These are phyloP conservation scores for Candida awuae DNA, from an alignment of 805 yeast species.

Conservation along the genomic window DNA sequence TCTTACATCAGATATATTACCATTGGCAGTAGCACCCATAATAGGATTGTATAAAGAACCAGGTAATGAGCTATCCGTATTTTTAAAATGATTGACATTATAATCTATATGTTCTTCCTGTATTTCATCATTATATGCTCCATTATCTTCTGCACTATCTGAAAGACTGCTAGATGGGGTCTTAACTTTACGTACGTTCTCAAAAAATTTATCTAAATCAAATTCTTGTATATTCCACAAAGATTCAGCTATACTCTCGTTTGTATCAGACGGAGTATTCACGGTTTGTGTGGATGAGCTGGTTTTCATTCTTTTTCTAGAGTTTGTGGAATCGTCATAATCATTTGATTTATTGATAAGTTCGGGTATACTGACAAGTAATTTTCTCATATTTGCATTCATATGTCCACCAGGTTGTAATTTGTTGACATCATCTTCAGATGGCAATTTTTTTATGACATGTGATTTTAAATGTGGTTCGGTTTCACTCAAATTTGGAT, in stretches of 20 bases:
- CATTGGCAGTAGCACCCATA: no score
- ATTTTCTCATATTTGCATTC: conserved; percentile 32
- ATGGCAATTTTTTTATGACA: conserved; percentile 22
- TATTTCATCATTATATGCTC: no score
- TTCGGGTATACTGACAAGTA: conserved; percentile 31
- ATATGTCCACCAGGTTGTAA: conserved; percentile 31
- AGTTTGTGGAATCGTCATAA: not conserved
- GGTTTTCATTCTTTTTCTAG: no score
- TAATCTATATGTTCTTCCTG: no score
- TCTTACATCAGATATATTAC: no score
- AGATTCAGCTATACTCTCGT: not conserved
- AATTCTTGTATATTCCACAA: conserved; percentile 30
- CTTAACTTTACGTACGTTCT: conserved; percentile 33
- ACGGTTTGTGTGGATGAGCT: no score
- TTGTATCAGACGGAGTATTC: not conserved
- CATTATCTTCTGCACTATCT: no score
- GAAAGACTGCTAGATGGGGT: no score
- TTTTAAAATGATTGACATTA: no score
- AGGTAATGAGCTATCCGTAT: no score
- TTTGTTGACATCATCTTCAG: conserved; percentile 22
- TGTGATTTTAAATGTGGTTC: conserved; percentile 17
- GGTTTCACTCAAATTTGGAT: conserved; percentile 12
- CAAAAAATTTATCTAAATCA: conserved; percentile 40
- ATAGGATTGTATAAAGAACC: no score
- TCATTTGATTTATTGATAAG: conserved; percentile 9